phyloP scores from a whole-genome alignment of 805 yeast genomes.

The fission yeast (Schizosaccharomyces pombe) region DNA sequence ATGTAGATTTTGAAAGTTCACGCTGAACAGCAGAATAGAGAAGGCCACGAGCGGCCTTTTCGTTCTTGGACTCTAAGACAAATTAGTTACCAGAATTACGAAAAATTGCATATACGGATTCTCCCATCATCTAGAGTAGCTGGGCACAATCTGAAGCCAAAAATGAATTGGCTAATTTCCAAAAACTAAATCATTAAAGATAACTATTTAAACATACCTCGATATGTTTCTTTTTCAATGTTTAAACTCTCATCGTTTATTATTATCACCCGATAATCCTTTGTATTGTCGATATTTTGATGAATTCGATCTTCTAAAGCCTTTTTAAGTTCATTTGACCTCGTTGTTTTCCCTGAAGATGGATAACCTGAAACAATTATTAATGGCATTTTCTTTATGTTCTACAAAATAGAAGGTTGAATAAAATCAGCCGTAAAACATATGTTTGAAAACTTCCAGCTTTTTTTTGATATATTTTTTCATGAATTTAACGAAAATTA shows the following conservation, averaged over 20 bases:
- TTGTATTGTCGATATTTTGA: neutral
- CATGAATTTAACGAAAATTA: no score
- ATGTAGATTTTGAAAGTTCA: slow-evolving; percentile 37
- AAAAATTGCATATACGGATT: neutral
- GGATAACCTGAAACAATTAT: slow-evolving; percentile 70
- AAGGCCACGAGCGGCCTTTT: slow-evolving; percentile 58
- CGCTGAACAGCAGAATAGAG: slow-evolving; percentile 80
- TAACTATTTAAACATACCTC: no score
- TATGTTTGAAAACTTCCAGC: no score
- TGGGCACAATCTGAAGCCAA: neutral
- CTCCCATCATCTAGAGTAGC: neutral
- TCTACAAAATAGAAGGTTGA: no score
- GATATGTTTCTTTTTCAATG: slow-evolving; percentile 41
- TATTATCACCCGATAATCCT: slow-evolving; percentile 13
- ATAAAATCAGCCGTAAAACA: no score
- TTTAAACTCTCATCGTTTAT: slow-evolving; percentile 64
- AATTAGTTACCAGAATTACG: neutral
- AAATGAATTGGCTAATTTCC: neutral
- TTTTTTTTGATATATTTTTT: no score
- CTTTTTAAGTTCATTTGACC: slow-evolving; percentile 33
- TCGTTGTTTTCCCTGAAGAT: slow-evolving; percentile 55
- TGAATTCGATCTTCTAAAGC: slow-evolving; percentile 25
- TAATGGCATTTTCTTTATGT: slow-evolving; percentile 52
- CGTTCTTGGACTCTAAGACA: slow-evolving; percentile 39
- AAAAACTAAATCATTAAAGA: neutral